Evolutionary conservation across 129 eudicot species (phyloP).

Genomic region (Sambucus nigra): DNA sequence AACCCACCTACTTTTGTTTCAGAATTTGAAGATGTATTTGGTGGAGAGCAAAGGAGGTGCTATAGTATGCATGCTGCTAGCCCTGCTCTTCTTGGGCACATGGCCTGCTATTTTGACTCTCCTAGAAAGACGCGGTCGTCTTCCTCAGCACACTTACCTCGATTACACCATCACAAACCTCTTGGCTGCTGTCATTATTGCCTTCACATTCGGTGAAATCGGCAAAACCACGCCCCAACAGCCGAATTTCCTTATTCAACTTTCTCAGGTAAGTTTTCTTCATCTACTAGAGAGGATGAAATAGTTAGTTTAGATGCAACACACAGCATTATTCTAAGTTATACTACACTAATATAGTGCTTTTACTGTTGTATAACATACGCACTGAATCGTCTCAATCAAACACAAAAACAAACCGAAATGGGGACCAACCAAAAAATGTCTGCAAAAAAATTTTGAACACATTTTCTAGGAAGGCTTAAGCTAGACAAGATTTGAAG

Average conservation of each 20-base stretch:
- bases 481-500: too few relatives aligned
- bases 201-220: constrained; percentile 72
- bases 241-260: constrained; percentile 65
- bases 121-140: constrained; percentile 80
- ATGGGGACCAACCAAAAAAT: too few relatives aligned
- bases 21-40: constrained; percentile 67
- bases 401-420: too few relatives aligned
- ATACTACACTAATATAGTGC: too few relatives aligned
- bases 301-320: too few relatives aligned
- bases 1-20: too few relatives aligned
- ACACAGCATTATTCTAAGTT: too few relatives aligned
- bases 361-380: too few relatives aligned
- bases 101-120: constrained; percentile 79
- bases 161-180: constrained; percentile 74
- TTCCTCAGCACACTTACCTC: constrained; percentile 89
- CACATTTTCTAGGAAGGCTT: too few relatives aligned
- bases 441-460: too few relatives aligned
- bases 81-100: constrained; percentile 65
- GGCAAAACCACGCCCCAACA: constrained; percentile 36
- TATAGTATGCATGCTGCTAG: constrained; percentile 66
- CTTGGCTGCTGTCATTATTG: constrained; percentile 68
- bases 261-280: constrained; percentile 47
- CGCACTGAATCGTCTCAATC: too few relatives aligned
- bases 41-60: constrained; percentile 94
- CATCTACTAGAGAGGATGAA: too few relatives aligned